Base-by-base conservation (phyloP, 208 protist species). In the Leishmania turanica region DNA sequence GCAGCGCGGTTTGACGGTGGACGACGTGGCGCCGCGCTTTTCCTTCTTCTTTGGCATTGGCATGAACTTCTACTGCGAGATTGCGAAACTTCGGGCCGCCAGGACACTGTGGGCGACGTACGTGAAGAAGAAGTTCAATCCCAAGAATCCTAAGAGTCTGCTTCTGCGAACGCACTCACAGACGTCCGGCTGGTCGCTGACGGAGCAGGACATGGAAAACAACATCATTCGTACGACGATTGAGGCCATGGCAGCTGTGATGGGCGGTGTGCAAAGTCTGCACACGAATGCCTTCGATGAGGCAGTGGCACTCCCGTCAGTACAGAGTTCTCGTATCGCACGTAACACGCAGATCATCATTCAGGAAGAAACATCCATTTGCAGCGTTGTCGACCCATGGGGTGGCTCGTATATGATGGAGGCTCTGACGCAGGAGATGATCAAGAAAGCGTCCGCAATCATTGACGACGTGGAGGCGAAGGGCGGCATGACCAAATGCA, bases 1-100 rank as follows among this genome's bases (percentile, higher is more conserved):
- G 40, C 62, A 80, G 56, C 79, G 87, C 74, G 95, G 96, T 31
- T 87, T 98, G 37, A 91, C 89, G 6, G 96, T 99, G 11, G 98
- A 99, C 84, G 86, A 97, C n/a, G 89, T 99, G 66, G 97, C 98
- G 15, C 98, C 98, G 60, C 90, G 97, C 24, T 92, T 99, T 45
- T 99, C 96, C 9, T 99, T 99, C 94, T 99, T 99, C 87, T 99
- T 98, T 75, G 97, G 90, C 64, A 98, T 99, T 65, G 97, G 97
- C 77, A 99, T 99, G 98, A 99, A 99, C 85, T 99, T 99, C 79
- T 99, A 99, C 88, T 98, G 98, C 78, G 96, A 98, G 79, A 91
- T 99, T 74, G 97, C 97, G n/a, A 99, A 99, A 89, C 88, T 99
- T 66, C 91, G 98, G 70, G 98, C 98, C 1, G 98, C 98, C 4